Conservation (phyloP, 192 early-diverging fungal species). For the Podila verticillata region DNA sequence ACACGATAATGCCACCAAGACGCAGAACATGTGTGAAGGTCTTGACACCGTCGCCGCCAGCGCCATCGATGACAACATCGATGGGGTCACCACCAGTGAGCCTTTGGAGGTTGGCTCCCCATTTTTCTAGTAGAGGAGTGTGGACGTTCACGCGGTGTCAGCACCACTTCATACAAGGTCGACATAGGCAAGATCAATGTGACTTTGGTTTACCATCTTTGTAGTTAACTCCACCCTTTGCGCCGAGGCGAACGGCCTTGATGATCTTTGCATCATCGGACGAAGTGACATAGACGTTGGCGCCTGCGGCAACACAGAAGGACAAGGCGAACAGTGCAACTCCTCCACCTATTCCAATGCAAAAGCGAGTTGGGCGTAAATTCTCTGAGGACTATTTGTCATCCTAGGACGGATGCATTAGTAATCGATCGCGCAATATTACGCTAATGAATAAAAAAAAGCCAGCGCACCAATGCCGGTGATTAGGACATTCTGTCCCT, state of each 20-base stretch:
- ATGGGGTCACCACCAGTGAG: slow-evolving; percentile 47
- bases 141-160: background rate
- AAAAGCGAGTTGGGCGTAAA: background rate
- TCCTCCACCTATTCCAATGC: slow-evolving; percentile 60
- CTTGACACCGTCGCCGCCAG: slow-evolving; percentile 61
- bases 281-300: slow-evolving; percentile 78
- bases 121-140: slow-evolving; percentile 50
- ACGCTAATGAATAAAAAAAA: too few relatives aligned
- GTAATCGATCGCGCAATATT: too few relatives aligned
- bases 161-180: background rate
- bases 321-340: slow-evolving; percentile 74
- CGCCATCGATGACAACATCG: slow-evolving; percentile 73
- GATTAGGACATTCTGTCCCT: slow-evolving; percentile 67
- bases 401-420: too few relatives aligned
- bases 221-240: slow-evolving; percentile 76
- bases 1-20: slow-evolving; percentile 63
- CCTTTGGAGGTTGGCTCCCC: slow-evolving; percentile 55
- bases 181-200: background rate
- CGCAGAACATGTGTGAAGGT: slow-evolving; percentile 56
- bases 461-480: slow-evolving; percentile 72
- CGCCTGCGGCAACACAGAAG: slow-evolving; percentile 72
- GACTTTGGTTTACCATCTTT: slow-evolving; percentile 55
- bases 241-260: slow-evolving; percentile 68
- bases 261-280: slow-evolving; percentile 70
- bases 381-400: background rate